Conservation (phyloP, 2,329 filamentous ascomycete genomes). For the Blumeria graminis region DNA sequence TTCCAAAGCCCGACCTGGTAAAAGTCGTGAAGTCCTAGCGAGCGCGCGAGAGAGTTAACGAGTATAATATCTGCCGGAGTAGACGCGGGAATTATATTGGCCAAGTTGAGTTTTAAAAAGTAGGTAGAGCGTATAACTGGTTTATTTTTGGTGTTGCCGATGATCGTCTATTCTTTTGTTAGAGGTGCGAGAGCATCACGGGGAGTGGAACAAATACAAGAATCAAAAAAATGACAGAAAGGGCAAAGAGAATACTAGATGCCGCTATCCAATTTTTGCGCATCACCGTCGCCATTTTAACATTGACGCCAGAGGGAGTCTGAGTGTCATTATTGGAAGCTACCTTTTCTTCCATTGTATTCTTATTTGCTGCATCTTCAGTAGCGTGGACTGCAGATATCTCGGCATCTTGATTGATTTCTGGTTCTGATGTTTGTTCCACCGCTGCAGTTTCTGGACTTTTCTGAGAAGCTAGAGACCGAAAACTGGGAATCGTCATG, state of each 20-base stretch:
- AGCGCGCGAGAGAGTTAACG: slow-evolving; percentile 70
- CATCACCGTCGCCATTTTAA: slow-evolving; percentile 25
- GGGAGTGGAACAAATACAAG: slow-evolving; percentile 25
- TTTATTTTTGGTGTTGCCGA: slow-evolving; percentile 46
- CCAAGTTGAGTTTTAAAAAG: slow-evolving; percentile 65
- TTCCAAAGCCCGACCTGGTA: slow-evolving; percentile 85
- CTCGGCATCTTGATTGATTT: slow-evolving; percentile 2
- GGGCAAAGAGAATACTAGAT: slow-evolving; percentile 44
- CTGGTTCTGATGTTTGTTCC: slow-evolving; percentile 2
- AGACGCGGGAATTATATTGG: slow-evolving; percentile 31
- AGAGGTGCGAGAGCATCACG: background rate
- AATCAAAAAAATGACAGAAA: slow-evolving; percentile 56
- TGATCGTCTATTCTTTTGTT: slow-evolving; percentile 23
- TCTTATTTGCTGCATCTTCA: slow-evolving; percentile 4
- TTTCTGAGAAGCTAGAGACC: slow-evolving; percentile 8
- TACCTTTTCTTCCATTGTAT: background rate
- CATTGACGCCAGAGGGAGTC: slow-evolving; percentile 9
- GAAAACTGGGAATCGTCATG: slow-evolving; percentile 15
- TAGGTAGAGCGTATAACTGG: slow-evolving; percentile 44
- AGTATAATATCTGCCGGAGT: slow-evolving; percentile 32
- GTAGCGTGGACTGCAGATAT: slow-evolving; percentile 2
- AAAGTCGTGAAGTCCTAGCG: slow-evolving; percentile 75
- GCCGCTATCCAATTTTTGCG: slow-evolving; percentile 31
- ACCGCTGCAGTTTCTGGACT: slow-evolving; percentile 1
- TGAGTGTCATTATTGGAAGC: slow-evolving; percentile 5